A percentile compares a stretch with the other conserved stretches of the same genome.
phyloP scores from a whole-genome alignment of 73 alveolate species.

The Urostyla sp. region DNA sequence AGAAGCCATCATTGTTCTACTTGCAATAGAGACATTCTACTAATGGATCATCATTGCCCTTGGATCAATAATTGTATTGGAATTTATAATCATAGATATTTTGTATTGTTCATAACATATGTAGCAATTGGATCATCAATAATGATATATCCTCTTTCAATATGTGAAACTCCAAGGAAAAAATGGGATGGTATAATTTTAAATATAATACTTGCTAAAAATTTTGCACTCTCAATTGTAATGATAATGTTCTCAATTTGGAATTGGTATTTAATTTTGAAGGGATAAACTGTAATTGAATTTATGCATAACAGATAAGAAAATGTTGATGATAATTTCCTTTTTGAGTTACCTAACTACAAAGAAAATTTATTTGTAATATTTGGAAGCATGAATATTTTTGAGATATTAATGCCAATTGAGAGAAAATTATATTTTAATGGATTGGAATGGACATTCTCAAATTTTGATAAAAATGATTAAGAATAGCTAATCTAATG shows the following conservation, averaged over 20 bases:
- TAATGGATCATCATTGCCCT: constrained; percentile 88
- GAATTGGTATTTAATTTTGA: constrained; percentile 35
- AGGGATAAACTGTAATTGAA: constrained; percentile 35
- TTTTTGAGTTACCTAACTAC: constrained; percentile 3
- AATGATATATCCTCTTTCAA: constrained; percentile 36
- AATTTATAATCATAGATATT: constrained; percentile 13
- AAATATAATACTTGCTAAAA: constrained; percentile 5
- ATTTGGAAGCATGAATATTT: constrained; percentile 11
- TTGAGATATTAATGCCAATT: constrained; percentile 23
- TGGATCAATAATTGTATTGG: constrained; percentile 53
- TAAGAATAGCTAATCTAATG: constrained; percentile 11
- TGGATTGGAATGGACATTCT: constrained; percentile 47
- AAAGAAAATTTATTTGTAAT: constrained; percentile 30
- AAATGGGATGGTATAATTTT: not conserved
- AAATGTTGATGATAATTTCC: not conserved
- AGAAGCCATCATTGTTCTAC: constrained; percentile 80
- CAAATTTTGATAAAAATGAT: constrained; percentile 26
- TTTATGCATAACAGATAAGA: constrained; percentile 31
- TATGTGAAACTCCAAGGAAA: constrained; percentile 18
- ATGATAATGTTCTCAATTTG: constrained; percentile 20
- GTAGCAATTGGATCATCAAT: constrained; percentile 20
- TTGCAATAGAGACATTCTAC: constrained; percentile 68
- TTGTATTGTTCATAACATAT: constrained; percentile 10
- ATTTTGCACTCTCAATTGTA: constrained; percentile 22
- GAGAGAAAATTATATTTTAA: constrained; percentile 14